Evolutionary conservation across 2,329 filamentous ascomycete species (phyloP), one percentile per base, ranked within the genome.

Genomic region (Periconia macrospinosa): DNA sequence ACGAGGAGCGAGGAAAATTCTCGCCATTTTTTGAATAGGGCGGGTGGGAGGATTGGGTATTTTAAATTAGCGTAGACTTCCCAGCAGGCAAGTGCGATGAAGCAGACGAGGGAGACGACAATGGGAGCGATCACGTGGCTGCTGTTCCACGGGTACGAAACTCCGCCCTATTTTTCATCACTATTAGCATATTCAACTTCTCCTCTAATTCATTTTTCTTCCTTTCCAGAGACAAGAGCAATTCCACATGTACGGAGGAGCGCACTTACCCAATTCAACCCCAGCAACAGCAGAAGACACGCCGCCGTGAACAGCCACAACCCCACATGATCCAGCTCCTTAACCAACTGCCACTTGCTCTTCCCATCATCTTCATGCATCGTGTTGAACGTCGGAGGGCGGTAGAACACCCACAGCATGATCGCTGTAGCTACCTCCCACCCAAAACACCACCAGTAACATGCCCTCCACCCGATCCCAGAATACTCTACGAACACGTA

Each of bases 251-350:
- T n/a, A n/a, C n/a, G n/a, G n/a, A n/a, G n/a, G n/a, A n/a, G n/a
- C n/a, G n/a, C 8, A 52, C 70, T 63, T 9, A 80, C 80, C 79
- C 79, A 82, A 56, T 80, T 78, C 53, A 82, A 65, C 3, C 78
- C 80, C 19, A 79, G 74, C 54, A 81, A 63, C 60, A 82, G 79
- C 18, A 61, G 41, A 9, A 59, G 40, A 49, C 58, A 59, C 14
- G 46, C 56, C 11, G 63, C 64, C 43, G 79, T 76, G 55, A 79
- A 79, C 23, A 83, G 64, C 27, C 77, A 71, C 2, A 79, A 74
- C 42, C 81, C 81, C 3, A 82, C 64, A 54, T 77, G 82, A 61
- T 84, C 81, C 50, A 84, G 72, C 14, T 78, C 74, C 17, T 64
- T 65, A 17, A 82, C 47, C 30, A 70, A 54, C 50, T 69, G 47